Evolutionary conservation across 1,284 basidiomycete genomes (phyloP), one percentile per base, ranked within the genome.

Genomic region (Neonothopanus nambi): DNA sequence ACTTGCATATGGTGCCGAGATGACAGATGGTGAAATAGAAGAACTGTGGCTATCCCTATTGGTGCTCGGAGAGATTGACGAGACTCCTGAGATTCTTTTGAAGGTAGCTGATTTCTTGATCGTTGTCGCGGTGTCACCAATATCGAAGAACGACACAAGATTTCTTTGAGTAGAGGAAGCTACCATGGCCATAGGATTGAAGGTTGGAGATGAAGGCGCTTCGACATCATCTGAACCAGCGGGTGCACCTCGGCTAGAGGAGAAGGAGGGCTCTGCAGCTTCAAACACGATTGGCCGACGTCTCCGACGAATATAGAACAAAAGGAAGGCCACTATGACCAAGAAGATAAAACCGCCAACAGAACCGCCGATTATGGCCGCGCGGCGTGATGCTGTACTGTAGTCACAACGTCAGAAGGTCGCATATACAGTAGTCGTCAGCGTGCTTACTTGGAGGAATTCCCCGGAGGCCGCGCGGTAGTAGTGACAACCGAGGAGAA

Each of bases 111-210:
- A 35, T 15, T 40, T 53, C 46, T 53, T 48, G 39, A 53, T 53
- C 11, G 45, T 53, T 45, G 18, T 37, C 44, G 26, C 46, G 28
- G 33, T 35, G 12, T 53, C 52, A 11, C 42, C 36, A 24, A 53
- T 0, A 30, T 48, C 45, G 15, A 26, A 33, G 30, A 53, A 53
- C n/a, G 52, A 45, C 12, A 40, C 24, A 18, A 28, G 20, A n/a
- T 13, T 18, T 18, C 20, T 28, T 28, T 30, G 40, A 3, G 52
- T 42, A 11, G 52, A 28, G 7, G 35, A 12, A 35, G 45, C 45
- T 11, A 53, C 45, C 52, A 53, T 53, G 8, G 52, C 52, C 45
- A 48, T 53, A 30, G 52, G 52, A 53, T 53, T 48, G 28, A 53
- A 53, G 20, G 48, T 26, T n/a, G 46, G 44, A 17, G 52, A 53